Conservation (phyloP, 192 early-diverging fungal species). For the Rhizophagus sp. region DNA sequence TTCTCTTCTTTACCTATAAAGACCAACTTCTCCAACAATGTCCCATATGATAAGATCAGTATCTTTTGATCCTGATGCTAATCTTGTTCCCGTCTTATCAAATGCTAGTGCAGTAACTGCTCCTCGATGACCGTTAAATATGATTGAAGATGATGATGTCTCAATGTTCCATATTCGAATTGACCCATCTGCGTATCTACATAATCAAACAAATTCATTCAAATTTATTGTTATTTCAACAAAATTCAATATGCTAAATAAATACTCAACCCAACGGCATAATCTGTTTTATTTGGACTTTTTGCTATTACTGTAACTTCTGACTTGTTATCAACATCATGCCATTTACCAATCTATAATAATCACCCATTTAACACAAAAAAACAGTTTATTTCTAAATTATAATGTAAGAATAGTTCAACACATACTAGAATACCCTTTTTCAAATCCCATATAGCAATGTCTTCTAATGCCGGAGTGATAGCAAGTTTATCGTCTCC, state of each 20-base stretch:
- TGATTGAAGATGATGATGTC: conserved; percentile 57
- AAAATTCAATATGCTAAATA: background rate
- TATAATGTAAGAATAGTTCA: background rate
- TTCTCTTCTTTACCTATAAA: conserved; percentile 52
- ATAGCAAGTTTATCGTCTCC: conserved; percentile 70
- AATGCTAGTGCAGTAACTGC: conserved; percentile 84
- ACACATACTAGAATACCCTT: conserved; percentile 66
- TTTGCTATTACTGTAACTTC: conserved; percentile 83
- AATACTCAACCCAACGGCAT: conserved; percentile 79
- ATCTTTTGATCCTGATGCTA: conserved; percentile 90
- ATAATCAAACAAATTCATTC: background rate
- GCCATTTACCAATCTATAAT: conserved; percentile 67
- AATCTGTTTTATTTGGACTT: conserved; percentile 67
- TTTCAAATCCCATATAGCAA: conserved; percentile 84
- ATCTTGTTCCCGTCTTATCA: conserved; percentile 73
- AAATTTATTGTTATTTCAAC: background rate
- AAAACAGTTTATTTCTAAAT: background rate
- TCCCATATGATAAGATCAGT: conserved; percentile 98
- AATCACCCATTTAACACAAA: background rate
- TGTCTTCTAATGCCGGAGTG: conserved; percentile 80
- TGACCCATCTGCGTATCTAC: conserved; percentile 84
- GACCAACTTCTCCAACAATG: conserved; percentile 84
- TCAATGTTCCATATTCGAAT: conserved; percentile 85
- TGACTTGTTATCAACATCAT: conserved; percentile 76
- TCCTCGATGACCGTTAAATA: conserved; percentile 90